A percentile compares a stretch with the other conserved stretches of the same genome.
Evolutionary conservation across 2,329 filamentous ascomycete species (phyloP).

Genomic region (Alternaria burnsii): DNA sequence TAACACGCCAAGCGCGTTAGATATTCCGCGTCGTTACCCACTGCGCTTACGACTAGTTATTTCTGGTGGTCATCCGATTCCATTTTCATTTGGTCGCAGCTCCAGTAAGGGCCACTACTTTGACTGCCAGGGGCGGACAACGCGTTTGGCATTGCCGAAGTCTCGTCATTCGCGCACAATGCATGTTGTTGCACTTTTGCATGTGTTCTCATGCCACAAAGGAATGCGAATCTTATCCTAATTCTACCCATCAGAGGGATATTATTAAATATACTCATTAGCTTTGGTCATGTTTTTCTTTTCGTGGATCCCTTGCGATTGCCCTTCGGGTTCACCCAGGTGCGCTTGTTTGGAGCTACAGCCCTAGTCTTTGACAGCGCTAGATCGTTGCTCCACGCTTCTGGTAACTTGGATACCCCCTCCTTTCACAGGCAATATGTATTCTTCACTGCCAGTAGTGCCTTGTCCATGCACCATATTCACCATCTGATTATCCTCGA

Average conservation of each 20-base stretch:
- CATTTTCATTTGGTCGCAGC: background rate
- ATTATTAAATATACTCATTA: background rate
- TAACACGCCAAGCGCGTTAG: background rate
- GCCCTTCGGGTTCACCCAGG: background rate
- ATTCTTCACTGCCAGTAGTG: conserved; percentile 9
- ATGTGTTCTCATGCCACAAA: background rate
- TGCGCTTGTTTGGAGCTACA: background rate
- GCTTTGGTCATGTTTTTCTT: background rate
- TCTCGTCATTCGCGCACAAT: background rate
- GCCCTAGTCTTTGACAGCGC: background rate
- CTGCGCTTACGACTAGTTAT: background rate
- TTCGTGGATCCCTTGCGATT: background rate
- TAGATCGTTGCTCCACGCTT: conserved; percentile 13
- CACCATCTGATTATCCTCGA: conserved; percentile 11
- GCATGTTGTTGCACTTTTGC: background rate
- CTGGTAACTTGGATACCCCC: conserved; percentile 12
- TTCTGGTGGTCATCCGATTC: background rate
- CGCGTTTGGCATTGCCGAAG: background rate
- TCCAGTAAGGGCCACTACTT: background rate
- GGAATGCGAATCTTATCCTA: background rate
- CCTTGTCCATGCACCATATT: conserved; percentile 13
- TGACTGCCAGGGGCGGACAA: background rate
- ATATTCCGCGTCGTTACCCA: background rate
- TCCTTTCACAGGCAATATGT: conserved; percentile 8
- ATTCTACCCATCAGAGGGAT: background rate